Conservation (phyloP, 305 asterid species). For the Ilex paraguariensis region DNA sequence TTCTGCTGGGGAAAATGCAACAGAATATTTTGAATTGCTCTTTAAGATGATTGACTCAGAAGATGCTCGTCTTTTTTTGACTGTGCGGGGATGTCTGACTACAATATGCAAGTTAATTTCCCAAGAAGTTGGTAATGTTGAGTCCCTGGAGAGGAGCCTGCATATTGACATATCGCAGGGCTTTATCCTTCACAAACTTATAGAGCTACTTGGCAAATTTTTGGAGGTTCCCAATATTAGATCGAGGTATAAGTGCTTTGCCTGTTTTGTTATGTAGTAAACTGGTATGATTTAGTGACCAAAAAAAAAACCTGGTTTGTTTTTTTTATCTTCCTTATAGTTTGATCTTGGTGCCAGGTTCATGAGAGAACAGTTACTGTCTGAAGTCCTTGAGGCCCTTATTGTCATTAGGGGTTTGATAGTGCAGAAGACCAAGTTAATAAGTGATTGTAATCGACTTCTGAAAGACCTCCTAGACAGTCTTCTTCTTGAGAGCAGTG, state of each 20-base stretch:
- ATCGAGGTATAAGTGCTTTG: conserved; percentile 54
- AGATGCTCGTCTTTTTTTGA: conserved; percentile 92
- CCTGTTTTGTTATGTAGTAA: conserved; percentile 7
- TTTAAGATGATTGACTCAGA: conserved; percentile 93
- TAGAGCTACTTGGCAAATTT: conserved; percentile 96
- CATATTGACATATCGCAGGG: conserved; percentile 98
- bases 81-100: conserved; percentile 81
- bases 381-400: conserved; percentile 96
- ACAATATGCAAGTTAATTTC: conserved; percentile 81
- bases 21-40: conserved; percentile 92
- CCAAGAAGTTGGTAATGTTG: conserved; percentile 78
- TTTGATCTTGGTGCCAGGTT: conserved; percentile 51
- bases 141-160: conserved; percentile 95
- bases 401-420: conserved; percentile 95
- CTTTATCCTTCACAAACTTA: conserved; percentile 96
- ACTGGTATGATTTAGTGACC: not conserved
- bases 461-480: conserved; percentile 93
- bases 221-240: conserved; percentile 95
- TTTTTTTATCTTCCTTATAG: conserved; percentile 9
- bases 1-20: conserved; percentile 95
- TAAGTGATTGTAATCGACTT: conserved; percentile 88
- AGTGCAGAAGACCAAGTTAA: conserved; percentile 94
- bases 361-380: conserved; percentile 84
- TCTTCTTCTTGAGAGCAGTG: conserved; percentile 89
- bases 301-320: not conserved